Evolutionary conservation across 139 green algal species (phyloP), one percentile per base, ranked within the genome.

Genomic region (Pseudopediastrum boryanum): DNA sequence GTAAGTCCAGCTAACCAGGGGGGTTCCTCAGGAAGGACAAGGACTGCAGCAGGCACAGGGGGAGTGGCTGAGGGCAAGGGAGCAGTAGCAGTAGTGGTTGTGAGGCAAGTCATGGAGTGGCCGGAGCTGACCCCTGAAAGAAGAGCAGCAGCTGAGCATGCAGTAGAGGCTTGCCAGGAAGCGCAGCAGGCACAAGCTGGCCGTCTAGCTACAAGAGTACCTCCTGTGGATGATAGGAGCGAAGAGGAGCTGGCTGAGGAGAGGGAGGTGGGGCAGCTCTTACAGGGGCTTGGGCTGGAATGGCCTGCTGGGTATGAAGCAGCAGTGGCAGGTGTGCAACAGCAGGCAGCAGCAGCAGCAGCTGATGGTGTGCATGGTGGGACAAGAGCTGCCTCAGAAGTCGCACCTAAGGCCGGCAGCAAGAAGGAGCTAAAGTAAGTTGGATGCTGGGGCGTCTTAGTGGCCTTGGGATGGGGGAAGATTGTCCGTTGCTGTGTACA

Each of bases 71-170:
- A 75, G 16, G 1, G 46, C 46, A 12, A 78, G 42, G n/a, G n/a
- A n/a, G n/a, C n/a, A n/a, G n/a, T n/a, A n/a, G n/a, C n/a, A n/a
- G 71, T 78, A 6, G 27, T 78, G 4, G 25, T 70, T 16, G 54
- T 78, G 12, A 36, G 71, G 4, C 54, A 78, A 41, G 27, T 78
- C 43, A 27, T 78, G 10, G 71, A 78, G 71, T 29, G 68, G 8
- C 54, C 71, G 41, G 6, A 44, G 21, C 29, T 78, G 0, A 44
- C 13, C 9, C 39, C 71, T 61, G 71, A 78, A 33, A n/a, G 68
- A 41, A 54, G 65, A 23, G 54, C 54, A 3, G 21, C 35, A 12
- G 71, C 41, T 21, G 16, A 56, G 27, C 41, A 2, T 16, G n/a
- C 58, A 3, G 27, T 78, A 19, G 29, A 39, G 36, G 71, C 71